phyloP scores from a whole-genome alignment of 345 rosid species.

The Salix brachista region DNA sequence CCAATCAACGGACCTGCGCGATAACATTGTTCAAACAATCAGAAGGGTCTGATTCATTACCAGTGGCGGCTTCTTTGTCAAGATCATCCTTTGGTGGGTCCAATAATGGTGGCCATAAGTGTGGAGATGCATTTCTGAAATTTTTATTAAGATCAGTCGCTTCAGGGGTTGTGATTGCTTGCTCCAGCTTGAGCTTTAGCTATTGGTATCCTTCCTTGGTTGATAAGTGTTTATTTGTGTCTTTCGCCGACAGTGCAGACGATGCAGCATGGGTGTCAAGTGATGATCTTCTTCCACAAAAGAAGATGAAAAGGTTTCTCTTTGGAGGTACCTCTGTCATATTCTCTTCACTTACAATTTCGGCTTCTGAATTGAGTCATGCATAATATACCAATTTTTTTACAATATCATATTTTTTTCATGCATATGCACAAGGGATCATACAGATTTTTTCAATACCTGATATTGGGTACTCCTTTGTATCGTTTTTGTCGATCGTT shows the following conservation, averaged over 20 bases:
- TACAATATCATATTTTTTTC: too few species aligned
- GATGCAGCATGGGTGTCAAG: conserved; percentile 7
- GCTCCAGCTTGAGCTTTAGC: conserved; percentile 36
- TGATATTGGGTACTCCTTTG: neutral
- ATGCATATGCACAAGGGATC: too few species aligned
- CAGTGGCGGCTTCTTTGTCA: neutral
- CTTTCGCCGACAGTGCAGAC: conserved; percentile 25
- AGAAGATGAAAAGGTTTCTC: conserved; percentile 11
- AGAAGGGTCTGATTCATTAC: neutral
- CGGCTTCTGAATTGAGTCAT: neutral
- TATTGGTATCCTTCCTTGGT: conserved; percentile 16
- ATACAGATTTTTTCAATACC: too few species aligned
- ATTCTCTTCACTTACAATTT: neutral
- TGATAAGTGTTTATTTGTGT: conserved; percentile 13
- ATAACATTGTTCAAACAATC: neutral
- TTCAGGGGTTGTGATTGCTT: conserved; percentile 26
- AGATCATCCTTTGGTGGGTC: conserved; percentile 10
- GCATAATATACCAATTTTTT: too few species aligned
- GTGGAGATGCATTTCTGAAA: conserved; percentile 4
- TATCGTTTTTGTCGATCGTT: neutral
- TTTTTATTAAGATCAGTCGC: conserved; percentile 23
- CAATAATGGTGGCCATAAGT: neutral
- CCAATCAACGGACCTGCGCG: neutral
- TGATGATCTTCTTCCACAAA: conserved; percentile 17
- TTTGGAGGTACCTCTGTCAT: neutral